A percentile compares a stretch with the other conserved stretches of the same genome.
Evolutionary conservation across 768 basidiomycete genomes (phyloP).

Genomic region (Suillus subluteus): DNA sequence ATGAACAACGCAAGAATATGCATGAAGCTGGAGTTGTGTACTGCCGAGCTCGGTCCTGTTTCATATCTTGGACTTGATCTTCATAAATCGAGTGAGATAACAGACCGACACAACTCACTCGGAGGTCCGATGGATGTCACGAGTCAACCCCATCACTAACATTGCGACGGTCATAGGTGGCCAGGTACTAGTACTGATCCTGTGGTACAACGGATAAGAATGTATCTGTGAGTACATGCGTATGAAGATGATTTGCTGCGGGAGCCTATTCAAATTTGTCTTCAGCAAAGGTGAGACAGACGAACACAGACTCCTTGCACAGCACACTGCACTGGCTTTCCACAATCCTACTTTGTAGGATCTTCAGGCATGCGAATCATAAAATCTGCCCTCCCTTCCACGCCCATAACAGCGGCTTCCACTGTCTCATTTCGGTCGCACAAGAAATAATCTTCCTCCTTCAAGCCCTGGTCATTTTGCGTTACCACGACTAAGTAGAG

Average conservation of each 20-base stretch:
- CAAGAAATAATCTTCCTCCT: conserved; percentile 31
- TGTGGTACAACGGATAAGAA: background rate
- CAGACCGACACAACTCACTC: background rate
- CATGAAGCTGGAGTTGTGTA: background rate
- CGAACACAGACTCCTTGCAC: background rate
- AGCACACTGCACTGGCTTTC: background rate
- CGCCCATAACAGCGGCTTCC: conserved; percentile 27
- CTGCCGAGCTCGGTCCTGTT: background rate
- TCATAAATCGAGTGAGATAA: background rate
- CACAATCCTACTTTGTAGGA: background rate
- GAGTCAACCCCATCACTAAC: background rate
- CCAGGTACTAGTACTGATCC: background rate
- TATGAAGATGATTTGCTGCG: background rate
- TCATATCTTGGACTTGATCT: background rate
- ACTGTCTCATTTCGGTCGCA: conserved; percentile 33
- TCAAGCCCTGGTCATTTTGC: conserved; percentile 27
- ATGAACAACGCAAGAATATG: background rate
- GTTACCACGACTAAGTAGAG: conserved; percentile 29
- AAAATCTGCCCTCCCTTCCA: conserved; percentile 1
- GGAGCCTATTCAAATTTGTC: background rate
- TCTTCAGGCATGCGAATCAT: conserved; percentile 9
- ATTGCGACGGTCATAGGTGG: background rate
- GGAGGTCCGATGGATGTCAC: background rate
- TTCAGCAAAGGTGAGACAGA: background rate
- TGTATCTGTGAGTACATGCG: background rate